A percentile compares a stretch with the other conserved stretches of the same genome.
phyloP scores from a whole-genome alignment of 257 asterid species.

The Primulina eburnea region DNA sequence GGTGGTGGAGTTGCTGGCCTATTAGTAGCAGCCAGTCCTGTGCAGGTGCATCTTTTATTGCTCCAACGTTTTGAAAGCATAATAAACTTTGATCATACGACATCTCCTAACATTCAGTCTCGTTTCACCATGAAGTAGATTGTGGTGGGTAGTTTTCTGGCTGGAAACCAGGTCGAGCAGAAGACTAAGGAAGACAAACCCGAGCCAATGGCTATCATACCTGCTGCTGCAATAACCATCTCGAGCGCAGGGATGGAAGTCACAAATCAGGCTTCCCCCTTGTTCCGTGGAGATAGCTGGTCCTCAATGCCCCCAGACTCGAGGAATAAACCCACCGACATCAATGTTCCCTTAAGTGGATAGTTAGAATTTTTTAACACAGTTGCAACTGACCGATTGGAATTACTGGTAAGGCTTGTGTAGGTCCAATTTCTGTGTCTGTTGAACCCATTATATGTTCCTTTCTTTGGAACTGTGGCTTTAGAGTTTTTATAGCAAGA shows the following conservation, averaged over 20 bases:
- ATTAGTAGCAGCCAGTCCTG: conserved; percentile 85
- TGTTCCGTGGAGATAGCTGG: conserved; percentile 75
- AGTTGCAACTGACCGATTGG: conserved; percentile 29
- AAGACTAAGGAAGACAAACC: conserved; percentile 58
- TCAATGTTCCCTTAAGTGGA: conserved; percentile 49
- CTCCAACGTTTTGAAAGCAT: not conserved
- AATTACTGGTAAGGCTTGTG: conserved; percentile 31
- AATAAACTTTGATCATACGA: no score
- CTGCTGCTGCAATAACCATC: conserved; percentile 48
- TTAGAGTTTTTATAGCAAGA: no score
- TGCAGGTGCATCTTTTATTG: conserved; percentile 48
- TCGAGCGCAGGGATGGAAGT: conserved; percentile 53
- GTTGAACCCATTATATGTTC: not conserved
- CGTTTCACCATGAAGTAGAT: conserved; percentile 39
- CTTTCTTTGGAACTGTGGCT: no score
- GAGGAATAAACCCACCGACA: conserved; percentile 57
- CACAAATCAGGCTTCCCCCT: conserved; percentile 40
- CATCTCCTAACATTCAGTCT: no score
- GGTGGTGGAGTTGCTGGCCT: conserved; percentile 97
- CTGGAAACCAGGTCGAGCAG: conserved; percentile 69
- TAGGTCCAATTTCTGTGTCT: conserved; percentile 14
- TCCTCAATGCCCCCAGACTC: conserved; percentile 49
- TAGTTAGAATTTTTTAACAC: conserved; percentile 22
- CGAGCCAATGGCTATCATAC: conserved; percentile 34
- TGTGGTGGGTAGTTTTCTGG: conserved; percentile 84